Conservation (phyloP, 1,139 yeast species). For the Kurtzmaniella quercitrusa region DNA sequence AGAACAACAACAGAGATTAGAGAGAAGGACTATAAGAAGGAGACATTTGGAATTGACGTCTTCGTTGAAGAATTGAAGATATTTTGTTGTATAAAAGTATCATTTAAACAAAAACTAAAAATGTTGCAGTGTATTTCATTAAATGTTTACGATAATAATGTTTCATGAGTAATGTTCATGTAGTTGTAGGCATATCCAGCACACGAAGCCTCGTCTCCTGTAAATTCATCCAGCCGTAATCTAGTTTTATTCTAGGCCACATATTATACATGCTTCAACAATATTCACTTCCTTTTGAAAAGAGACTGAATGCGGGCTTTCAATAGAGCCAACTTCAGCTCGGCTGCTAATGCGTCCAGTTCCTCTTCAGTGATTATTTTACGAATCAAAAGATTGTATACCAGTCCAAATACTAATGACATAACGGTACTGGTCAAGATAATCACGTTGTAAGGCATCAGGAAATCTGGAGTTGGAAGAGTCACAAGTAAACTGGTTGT, state of each 20-base stretch:
- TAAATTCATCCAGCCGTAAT: too few species aligned
- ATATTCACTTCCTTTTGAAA: background rate
- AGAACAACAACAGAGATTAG: conserved; percentile 36
- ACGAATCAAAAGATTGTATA: conserved; percentile 75
- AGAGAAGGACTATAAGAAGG: too few species aligned
- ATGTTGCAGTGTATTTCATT: background rate
- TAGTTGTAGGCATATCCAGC: background rate
- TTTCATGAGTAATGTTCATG: background rate
- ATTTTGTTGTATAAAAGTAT: too few species aligned
- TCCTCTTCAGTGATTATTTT: conserved; percentile 75
- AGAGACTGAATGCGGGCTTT: background rate
- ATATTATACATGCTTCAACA: background rate
- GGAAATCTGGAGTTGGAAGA: conserved; percentile 95
- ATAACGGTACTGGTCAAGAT: conserved; percentile 90
- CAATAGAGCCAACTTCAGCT: conserved; percentile 17
- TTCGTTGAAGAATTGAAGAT: too few species aligned
- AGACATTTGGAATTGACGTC: too few species aligned
- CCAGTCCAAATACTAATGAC: conserved; percentile 86
- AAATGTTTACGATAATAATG: background rate
- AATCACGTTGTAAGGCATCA: conserved; percentile 98
- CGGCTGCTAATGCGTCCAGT: conserved; percentile 41
- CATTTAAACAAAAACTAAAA: too few species aligned
- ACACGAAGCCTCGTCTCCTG: background rate
- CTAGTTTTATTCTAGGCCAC: too few species aligned
- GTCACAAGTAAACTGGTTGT: conserved; percentile 82